phyloP scores from a whole-genome alignment of 2,329 filamentous ascomycete genomes.

The Talaromyces funiculosus region DNA sequence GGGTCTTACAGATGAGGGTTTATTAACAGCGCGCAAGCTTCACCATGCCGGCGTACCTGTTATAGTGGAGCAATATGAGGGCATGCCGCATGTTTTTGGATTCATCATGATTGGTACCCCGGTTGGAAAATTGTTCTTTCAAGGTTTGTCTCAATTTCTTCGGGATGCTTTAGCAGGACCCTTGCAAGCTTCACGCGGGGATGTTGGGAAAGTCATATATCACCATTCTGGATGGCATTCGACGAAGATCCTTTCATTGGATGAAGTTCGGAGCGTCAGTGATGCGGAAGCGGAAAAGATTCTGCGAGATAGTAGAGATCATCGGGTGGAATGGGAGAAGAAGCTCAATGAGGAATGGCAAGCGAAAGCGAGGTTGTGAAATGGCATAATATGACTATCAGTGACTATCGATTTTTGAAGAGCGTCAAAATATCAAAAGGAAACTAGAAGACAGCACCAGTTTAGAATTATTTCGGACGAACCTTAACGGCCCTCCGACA shows the following conservation, averaged over 20 bases:
- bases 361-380: slow-evolving; percentile 29
- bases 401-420: not conserved
- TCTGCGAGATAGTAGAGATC: slow-evolving; percentile 25
- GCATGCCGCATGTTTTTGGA: slow-evolving; percentile 50
- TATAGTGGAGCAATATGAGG: slow-evolving; percentile 39
- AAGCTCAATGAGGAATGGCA: slow-evolving; percentile 27
- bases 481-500: not conserved
- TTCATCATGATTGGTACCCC: slow-evolving; percentile 48
- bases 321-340: slow-evolving; percentile 32
- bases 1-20: slow-evolving; percentile 36
- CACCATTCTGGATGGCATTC: slow-evolving; percentile 26
- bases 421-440: not conserved
- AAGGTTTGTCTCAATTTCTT: slow-evolving; percentile 53
- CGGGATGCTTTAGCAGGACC: slow-evolving; percentile 27
- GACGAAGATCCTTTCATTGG: slow-evolving; percentile 28
- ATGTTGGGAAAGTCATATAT: slow-evolving; percentile 28
- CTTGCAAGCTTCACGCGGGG: slow-evolving; percentile 17
- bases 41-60: slow-evolving; percentile 33
- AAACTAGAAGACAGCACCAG: too few species aligned
- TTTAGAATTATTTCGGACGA: not conserved
- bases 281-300: slow-evolving; percentile 33
- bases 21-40: slow-evolving; percentile 37
- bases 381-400: not conserved
- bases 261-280: slow-evolving; percentile 26
- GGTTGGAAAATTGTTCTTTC: slow-evolving; percentile 49